Evolutionary conservation across 2,329 filamentous ascomycete species (phyloP).

Genomic region (Neonectria coccinea): DNA sequence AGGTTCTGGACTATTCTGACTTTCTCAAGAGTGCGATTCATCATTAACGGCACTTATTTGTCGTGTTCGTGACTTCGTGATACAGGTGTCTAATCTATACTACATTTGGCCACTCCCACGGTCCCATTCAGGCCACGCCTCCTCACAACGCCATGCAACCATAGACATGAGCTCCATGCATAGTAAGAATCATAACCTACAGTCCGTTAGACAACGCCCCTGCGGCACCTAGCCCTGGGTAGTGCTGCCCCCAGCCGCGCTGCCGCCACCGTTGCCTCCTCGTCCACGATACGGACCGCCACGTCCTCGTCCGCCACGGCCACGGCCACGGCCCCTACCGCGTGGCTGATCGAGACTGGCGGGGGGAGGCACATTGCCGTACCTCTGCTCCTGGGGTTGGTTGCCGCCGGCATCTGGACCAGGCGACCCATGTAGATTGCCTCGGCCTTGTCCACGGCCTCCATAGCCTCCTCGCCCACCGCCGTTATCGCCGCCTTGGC

Average conservation of each 20-base stretch:
- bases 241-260: constrained; percentile 34
- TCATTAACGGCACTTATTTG: constrained; percentile 16
- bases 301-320: constrained; percentile 55
- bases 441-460: constrained; percentile 50
- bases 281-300: constrained; percentile 52
- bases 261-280: constrained; percentile 43
- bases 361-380: constrained; percentile 71
- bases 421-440: constrained; percentile 41
- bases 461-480: constrained; percentile 43
- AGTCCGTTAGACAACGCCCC: constrained; percentile 9
- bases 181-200: constrained; percentile 10
- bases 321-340: constrained; percentile 55
- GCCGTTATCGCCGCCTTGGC: constrained; percentile 46
- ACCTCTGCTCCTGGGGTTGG: constrained; percentile 50
- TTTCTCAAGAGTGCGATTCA: neutral
- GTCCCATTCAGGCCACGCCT: constrained; percentile 22
- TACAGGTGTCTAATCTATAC: constrained; percentile 40
- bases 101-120: constrained; percentile 34
- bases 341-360: constrained; percentile 62
- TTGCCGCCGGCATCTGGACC: constrained; percentile 34
- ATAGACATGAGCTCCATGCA: constrained; percentile 20
- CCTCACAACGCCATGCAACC: constrained; percentile 15
- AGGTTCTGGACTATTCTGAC: constrained; percentile 15
- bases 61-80: constrained; percentile 41
- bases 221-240: constrained; percentile 38